These are phyloP conservation scores for Zymoseptoria tritici DNA, from an alignment of 2,329 filamentous ascomycete species.

Conservation along the genomic window DNA sequence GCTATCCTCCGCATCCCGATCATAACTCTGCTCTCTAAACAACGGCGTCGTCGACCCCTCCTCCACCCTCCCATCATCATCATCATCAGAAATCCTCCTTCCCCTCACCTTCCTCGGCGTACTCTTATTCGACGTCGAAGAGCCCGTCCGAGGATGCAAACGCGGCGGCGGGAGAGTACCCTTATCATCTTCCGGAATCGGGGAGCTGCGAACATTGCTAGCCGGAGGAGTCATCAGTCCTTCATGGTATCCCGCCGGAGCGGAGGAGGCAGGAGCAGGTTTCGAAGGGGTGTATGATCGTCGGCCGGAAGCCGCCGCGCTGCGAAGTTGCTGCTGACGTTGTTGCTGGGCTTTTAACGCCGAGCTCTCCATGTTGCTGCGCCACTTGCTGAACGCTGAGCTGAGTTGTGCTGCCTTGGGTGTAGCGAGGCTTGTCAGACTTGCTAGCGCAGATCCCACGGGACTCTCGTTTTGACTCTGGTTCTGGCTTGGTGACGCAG, in stretches of 20 bases:
- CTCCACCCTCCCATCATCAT: slow-evolving; percentile 10
- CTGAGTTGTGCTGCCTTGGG: slow-evolving; percentile 82
- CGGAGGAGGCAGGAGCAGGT: slow-evolving; percentile 33
- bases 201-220: slow-evolving; percentile 60
- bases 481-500: slow-evolving; percentile 21
- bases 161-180: slow-evolving; percentile 16
- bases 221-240: slow-evolving; percentile 87
- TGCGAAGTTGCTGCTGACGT: neutral
- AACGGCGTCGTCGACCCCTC: slow-evolving; percentile 45
- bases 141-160: slow-evolving; percentile 15
- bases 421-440: slow-evolving; percentile 67
- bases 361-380: slow-evolving; percentile 52
- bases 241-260: slow-evolving; percentile 56
- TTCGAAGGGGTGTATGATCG: slow-evolving; percentile 42
- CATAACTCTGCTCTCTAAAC: slow-evolving; percentile 49
- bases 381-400: slow-evolving; percentile 97
- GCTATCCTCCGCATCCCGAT: slow-evolving; percentile 50
- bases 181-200: slow-evolving; percentile 36
- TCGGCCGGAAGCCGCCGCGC: slow-evolving; percentile 40
- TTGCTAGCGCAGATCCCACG: slow-evolving; percentile 57
- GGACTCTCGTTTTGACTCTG: slow-evolving; percentile 1
- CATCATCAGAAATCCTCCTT: slow-evolving; percentile 3
- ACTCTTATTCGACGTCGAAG: neutral
- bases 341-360: slow-evolving; percentile 18
- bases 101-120: slow-evolving; percentile 2